Base-by-base conservation (phyloP, 78 protist species). In the Dictyostelium capitatum region DNA sequence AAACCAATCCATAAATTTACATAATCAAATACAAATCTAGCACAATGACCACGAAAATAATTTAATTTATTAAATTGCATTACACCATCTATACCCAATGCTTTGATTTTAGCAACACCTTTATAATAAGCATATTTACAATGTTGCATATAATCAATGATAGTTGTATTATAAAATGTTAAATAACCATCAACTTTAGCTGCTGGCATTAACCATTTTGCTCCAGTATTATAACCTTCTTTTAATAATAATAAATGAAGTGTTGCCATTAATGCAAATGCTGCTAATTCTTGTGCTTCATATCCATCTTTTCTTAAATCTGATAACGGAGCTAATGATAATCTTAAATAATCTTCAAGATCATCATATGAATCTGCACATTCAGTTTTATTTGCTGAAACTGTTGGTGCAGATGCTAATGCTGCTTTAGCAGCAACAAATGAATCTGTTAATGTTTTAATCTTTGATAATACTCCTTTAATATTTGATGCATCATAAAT, bases 11-110 rank as follows among this genome's bases (percentile, higher is more conserved):
- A 62, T 62, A 25, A 62, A 25, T 62, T 25, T 11, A 62, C 72
- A 62, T 62, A 62, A 62, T 62, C 72, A 62, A 62, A 62, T 62
- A 62, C 72, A 62, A n/a, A 62, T n/a, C 41, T 28, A 25, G 72
- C 30, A 62, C 72, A 62, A 62, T n/a, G 28, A 25, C 41, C 25
- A n/a, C 72, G n/a, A 11, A 62, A 62, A 14, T 20, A 20, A 56
- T 56, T 56, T 7, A 56, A 23, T 56, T 56, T 56, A 56, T 56
- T 56, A 23, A 56, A 56, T 56, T 56, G 65, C 65, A 56, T 56
- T 56, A 56, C 65, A 56, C 65, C 65, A 56, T 56, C 65, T 20
- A 56, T 56, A 56, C 65, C 65, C n/a, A 56, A 20, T 56, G 65
- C 65, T 5, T 56, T 56, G n/a, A 56, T 56, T 56, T 20, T 56